Evolutionary conservation across 768 basidiomycete genomes (phyloP), one percentile per base, ranked within the genome.

Genomic region (Mrakia frigida): DNA sequence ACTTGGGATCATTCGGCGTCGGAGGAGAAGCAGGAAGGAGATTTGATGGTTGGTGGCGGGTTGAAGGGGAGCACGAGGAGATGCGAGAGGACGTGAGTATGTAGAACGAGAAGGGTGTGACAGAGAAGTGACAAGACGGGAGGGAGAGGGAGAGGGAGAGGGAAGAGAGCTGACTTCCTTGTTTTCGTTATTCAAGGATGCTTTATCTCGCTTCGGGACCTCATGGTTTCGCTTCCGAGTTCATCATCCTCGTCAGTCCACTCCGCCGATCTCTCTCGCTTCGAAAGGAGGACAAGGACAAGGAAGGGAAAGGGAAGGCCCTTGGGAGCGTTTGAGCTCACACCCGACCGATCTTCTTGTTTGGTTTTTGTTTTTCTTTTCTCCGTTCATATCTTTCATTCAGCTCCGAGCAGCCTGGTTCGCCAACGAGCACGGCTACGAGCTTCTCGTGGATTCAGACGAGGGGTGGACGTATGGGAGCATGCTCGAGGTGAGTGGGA

Each of bases 381-480:
- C 21, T 69, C 41, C 9, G 5, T n/a, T 69, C 16, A 9, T 28
- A 10, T 39, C 11, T 7, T 21, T 16, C 10, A 14, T 10, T 5
- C 41, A 53, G 69, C 46, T 50, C 7, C 50, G 46, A 28, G 50
- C 46, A 25, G 25, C 50, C 50, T 53, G 69, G 33, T 70, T 46
- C 23, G 43, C 50, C 46, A 46, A 70, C 18, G 14, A 46, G n/a
- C 28, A 53, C 16, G 43, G 69, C 28, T 50, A 53, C 69, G 69
- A 70, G 69, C 69, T 50, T 6, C 28, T 70, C 39, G 28, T 70
- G 11, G 69, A 70, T 41, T 53, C 50, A 11, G 69, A 50, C 7
- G 69, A 70, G 31, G 69, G 65, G 10, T 70, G 69, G 69, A 33
- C n/a, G 23, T 70, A 50, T 28, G 50, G 69, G 28, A 50, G 23